Evolutionary conservation across 2,329 filamentous ascomycete species (phyloP).

Genomic region (Elsinoe fawcettii): DNA sequence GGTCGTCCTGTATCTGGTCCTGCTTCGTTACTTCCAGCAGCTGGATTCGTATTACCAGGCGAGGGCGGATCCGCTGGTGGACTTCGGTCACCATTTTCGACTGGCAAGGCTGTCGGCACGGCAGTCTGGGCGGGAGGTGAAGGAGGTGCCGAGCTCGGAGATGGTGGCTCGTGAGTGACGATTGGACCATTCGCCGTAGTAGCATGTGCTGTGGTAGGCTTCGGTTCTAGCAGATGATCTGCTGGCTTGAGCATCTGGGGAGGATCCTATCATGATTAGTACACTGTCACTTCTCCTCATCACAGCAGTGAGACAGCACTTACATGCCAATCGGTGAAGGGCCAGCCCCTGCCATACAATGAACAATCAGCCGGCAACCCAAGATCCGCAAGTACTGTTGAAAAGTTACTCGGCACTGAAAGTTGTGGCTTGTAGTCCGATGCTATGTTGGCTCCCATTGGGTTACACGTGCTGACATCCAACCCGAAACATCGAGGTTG

Average conservation of each 20-base stretch:
- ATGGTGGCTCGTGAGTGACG: background rate
- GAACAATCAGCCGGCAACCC: background rate
- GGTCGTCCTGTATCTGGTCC: background rate
- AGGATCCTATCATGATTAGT: background rate
- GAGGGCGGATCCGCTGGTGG: background rate
- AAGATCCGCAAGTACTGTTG: background rate
- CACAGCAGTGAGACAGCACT: background rate
- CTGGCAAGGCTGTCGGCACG: background rate
- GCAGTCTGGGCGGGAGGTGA: background rate
- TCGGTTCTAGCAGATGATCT: conserved; percentile 2
- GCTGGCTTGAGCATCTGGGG: background rate
- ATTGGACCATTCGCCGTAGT: background rate
- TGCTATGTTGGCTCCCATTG: background rate
- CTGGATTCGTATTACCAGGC: background rate
- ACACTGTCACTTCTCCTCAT: background rate
- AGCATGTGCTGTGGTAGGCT: background rate
- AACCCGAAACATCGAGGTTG: background rate
- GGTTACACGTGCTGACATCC: background rate
- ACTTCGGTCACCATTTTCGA: background rate
- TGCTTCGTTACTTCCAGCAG: background rate
- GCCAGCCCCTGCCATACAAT: background rate
- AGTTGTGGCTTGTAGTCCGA: background rate
- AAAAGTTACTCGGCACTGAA: background rate
- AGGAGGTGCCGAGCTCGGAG: background rate
- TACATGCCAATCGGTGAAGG: background rate